A percentile compares a stretch with the other conserved stretches of the same genome.
These are phyloP conservation scores for Cerrena zonata DNA, from an alignment of 1,284 basidiomycete species.

Conservation along the genomic window DNA sequence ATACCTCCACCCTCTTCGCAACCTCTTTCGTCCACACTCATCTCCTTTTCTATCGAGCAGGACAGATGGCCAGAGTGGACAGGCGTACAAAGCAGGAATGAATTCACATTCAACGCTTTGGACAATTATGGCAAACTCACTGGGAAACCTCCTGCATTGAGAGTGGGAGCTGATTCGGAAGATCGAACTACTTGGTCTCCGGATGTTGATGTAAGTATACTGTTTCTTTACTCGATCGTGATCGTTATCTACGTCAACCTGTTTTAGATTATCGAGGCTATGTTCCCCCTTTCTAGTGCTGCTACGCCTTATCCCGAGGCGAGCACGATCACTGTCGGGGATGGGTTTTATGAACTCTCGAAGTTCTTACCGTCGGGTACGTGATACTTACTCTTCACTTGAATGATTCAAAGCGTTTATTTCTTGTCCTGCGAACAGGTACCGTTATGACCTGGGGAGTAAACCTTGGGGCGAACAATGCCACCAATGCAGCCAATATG, in stretches of 20 bases:
- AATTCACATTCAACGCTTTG: conserved; percentile 53
- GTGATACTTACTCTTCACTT: conserved; percentile 7
- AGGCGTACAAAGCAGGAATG: conserved; percentile 43
- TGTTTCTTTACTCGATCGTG: background rate
- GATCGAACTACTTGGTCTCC: conserved; percentile 53
- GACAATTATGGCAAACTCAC: conserved; percentile 50
- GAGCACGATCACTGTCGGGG: conserved; percentile 47
- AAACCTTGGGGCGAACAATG: conserved; percentile 53
- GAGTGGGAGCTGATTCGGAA: conserved; percentile 61
- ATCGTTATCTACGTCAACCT: background rate
- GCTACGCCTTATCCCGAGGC: conserved; percentile 62
- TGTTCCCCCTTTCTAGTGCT: conserved; percentile 44
- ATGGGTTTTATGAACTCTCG: conserved; percentile 52
- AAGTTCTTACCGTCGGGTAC: conserved; percentile 48
- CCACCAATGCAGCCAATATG: conserved; percentile 55
- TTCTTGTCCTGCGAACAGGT: no score
- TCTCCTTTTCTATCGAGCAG: conserved; percentile 66
- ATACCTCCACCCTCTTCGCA: conserved; percentile 19
- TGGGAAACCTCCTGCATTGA: conserved; percentile 49
- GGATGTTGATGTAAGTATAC: conserved; percentile 33
- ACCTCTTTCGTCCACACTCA: conserved; percentile 29
- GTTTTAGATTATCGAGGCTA: conserved; percentile 34
- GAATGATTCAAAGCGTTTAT: background rate
- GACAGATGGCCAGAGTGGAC: conserved; percentile 64
- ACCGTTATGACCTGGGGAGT: conserved; percentile 67